Evolutionary conservation across 1,139 yeast genomes (phyloP).

Genomic region (Magnusiomyces magnusii): DNA sequence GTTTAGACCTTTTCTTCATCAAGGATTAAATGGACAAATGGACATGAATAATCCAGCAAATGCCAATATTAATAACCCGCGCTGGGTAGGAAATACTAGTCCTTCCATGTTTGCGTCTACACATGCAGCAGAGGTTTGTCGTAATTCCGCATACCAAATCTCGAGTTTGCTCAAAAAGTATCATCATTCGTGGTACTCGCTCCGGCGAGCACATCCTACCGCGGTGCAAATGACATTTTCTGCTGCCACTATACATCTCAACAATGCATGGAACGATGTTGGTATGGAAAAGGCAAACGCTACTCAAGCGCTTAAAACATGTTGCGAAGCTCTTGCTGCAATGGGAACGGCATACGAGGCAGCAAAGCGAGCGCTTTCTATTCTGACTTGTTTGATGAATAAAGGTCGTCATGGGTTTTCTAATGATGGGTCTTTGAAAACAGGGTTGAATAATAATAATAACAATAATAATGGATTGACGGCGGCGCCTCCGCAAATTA

Average conservation of each 20-base stretch:
- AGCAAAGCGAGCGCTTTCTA: conserved; percentile 10
- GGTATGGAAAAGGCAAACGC: conserved; percentile 11
- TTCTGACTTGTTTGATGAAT: conserved; percentile 2
- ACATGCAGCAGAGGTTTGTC: conserved; percentile 16
- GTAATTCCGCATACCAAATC: conserved; percentile 14
- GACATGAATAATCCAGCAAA: neutral
- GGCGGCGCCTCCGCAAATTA: neutral
- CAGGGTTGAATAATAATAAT: neutral
- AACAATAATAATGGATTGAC: neutral
- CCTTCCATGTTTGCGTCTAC: conserved; percentile 11
- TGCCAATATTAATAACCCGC: neutral
- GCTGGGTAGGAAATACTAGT: neutral
- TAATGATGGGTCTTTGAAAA: neutral
- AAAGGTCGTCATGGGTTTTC: conserved; percentile 5
- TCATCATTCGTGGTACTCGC: conserved; percentile 17
- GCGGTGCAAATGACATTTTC: conserved; percentile 24
- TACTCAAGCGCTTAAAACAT: conserved; percentile 12
- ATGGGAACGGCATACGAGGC: conserved; percentile 12
- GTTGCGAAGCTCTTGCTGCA: conserved; percentile 13
- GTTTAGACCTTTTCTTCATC: conserved; percentile 21
- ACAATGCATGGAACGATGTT: conserved; percentile 13
- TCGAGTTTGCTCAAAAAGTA: conserved; percentile 14
- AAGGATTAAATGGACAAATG: neutral
- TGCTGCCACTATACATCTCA: conserved; percentile 21
- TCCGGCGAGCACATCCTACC: conserved; percentile 21